Evolutionary conservation across 2,329 filamentous ascomycete genomes (phyloP).

Genomic region (Alternaria hordeiaustralica): DNA sequence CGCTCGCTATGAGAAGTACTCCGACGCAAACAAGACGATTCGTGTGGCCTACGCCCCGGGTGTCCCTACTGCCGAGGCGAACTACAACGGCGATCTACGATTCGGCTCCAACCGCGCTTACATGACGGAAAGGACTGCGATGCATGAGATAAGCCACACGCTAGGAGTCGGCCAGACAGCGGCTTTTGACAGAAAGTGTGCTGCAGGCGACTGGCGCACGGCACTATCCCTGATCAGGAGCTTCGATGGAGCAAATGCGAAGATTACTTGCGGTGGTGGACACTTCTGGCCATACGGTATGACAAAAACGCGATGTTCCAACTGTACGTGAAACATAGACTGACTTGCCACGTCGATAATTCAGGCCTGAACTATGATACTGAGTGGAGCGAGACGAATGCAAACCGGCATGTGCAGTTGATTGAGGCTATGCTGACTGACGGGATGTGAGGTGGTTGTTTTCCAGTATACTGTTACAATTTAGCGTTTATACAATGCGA

Average conservation of each 20-base stretch:
- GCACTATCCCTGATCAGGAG: slow-evolving; percentile 39
- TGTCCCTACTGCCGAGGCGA: slow-evolving; percentile 45
- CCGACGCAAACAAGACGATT: slow-evolving; percentile 34
- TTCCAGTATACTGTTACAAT: neutral
- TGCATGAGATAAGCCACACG: slow-evolving; percentile 46
- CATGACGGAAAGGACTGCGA: slow-evolving; percentile 45
- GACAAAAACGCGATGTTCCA: neutral
- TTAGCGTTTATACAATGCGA: neutral
- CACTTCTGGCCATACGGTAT: slow-evolving; percentile 45
- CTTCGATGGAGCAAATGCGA: slow-evolving; percentile 38
- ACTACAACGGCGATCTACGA: slow-evolving; percentile 44
- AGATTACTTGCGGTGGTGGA: slow-evolving; percentile 41
- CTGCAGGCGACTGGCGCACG: slow-evolving; percentile 40
- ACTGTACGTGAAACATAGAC: neutral
- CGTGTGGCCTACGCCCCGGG: slow-evolving; percentile 39
- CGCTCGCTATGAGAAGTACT: slow-evolving; percentile 32
- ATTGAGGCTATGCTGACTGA: slow-evolving; percentile 44
- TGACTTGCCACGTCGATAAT: neutral
- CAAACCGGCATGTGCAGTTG: slow-evolving; percentile 41
- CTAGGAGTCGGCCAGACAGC: slow-evolving; percentile 43
- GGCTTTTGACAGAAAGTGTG: slow-evolving; percentile 39
- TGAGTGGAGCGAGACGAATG: slow-evolving; percentile 47
- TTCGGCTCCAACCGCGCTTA: slow-evolving; percentile 43
- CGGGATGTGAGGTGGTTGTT: slow-evolving; percentile 29
- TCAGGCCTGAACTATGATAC: slow-evolving; percentile 41